phyloP scores from a whole-genome alignment of 768 basidiomycete genomes.

The Lentinula boryana region DNA sequence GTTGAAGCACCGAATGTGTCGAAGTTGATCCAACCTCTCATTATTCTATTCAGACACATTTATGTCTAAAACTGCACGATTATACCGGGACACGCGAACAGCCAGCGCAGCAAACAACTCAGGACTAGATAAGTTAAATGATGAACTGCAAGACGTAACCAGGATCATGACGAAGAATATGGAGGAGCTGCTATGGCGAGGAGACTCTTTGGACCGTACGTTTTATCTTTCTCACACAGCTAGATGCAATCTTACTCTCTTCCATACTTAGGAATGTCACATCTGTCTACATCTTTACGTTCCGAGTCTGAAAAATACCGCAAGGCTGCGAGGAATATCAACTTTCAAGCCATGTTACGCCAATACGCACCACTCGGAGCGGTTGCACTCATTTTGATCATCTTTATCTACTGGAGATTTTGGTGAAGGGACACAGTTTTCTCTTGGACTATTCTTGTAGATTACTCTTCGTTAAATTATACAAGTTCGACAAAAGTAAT shows the following conservation, averaged over 20 bases:
- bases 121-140: conserved; percentile 83
- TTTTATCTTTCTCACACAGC: conserved; percentile 9
- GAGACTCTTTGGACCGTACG: conserved; percentile 93
- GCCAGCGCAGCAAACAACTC: conserved; percentile 61
- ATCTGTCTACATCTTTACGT: conserved; percentile 87
- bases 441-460: conserved; percentile 3
- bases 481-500: not conserved
- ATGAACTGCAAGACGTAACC: conserved; percentile 96
- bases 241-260: conserved; percentile 1
- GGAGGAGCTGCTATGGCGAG: conserved; percentile 98
- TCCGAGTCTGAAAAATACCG: conserved; percentile 98
- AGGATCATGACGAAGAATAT: conserved; percentile 99
- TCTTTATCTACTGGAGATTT: conserved; percentile 78
- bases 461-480: not conserved
- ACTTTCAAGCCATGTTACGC: conserved; percentile 87
- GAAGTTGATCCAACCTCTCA: not conserved
- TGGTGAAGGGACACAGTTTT: conserved; percentile 27
- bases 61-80: conserved; percentile 94
- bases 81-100: conserved; percentile 92
- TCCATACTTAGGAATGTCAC: conserved; percentile 77
- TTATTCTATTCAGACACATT: conserved; percentile 73
- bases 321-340: conserved; percentile 92
- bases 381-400: conserved; percentile 70
- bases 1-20: not conserved
- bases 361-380: conserved; percentile 94